These are phyloP conservation scores for Metarhizium humberi DNA, from an alignment of 2,329 filamentous ascomycete genomes.

Conservation along the genomic window DNA sequence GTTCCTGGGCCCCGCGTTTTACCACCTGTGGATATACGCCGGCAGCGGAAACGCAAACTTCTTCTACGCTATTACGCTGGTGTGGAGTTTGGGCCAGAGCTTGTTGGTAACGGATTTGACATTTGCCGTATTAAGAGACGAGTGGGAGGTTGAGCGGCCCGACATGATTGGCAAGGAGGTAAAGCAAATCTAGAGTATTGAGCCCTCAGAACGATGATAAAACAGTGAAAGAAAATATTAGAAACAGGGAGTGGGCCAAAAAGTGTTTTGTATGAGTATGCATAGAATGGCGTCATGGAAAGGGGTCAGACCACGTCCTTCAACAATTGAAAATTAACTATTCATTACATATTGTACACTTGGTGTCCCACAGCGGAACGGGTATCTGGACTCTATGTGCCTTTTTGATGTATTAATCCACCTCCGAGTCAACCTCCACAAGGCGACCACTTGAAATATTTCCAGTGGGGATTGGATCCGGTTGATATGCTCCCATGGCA, in stretches of 20 bases:
- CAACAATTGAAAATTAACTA: not conserved
- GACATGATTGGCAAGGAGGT: constrained; percentile 85
- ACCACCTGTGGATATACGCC: constrained; percentile 96
- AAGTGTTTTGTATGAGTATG: not conserved
- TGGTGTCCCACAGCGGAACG: constrained; percentile 1
- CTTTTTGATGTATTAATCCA: constrained; percentile 17
- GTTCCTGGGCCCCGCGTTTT: constrained; percentile 87
- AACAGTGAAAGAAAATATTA: not conserved
- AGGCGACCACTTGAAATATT: constrained; percentile 16
- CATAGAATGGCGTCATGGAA: not conserved
- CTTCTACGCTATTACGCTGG: constrained; percentile 98
- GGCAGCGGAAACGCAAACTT: constrained; percentile 98
- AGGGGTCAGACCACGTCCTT: not conserved
- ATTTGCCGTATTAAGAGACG: constrained; percentile 82
- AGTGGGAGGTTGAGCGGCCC: constrained; percentile 86
- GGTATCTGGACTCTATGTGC: constrained; percentile 5
- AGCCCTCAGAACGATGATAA: not conserved
- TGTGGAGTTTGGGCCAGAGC: constrained; percentile 88
- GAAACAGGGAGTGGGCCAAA: not conserved
- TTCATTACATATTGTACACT: not conserved
- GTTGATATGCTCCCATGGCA: constrained; percentile 19
- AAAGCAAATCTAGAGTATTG: constrained; percentile 57
- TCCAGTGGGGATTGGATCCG: constrained; percentile 9
- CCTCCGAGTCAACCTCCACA: constrained; percentile 25
- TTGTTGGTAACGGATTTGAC: constrained; percentile 79